Evolutionary conservation across 352 stramenopile genomes (phyloP), one percentile per base, ranked within the genome.

Genomic region (Pythium angustatum): DNA sequence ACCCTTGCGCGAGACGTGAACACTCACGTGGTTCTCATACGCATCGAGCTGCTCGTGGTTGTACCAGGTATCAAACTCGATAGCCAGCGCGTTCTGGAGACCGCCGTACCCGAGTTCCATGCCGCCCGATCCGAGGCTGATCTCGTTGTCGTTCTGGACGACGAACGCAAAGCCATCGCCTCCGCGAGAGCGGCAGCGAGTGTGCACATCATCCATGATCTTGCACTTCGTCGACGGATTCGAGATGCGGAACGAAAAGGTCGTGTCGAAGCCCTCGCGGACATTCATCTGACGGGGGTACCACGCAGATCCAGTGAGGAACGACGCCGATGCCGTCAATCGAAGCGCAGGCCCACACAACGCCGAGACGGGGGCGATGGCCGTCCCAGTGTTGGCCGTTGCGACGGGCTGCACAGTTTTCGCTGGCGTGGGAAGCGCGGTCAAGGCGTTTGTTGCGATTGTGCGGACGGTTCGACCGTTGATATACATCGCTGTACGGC

Each of bases 51-150:
- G 73, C 31, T 98, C 90, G 8, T 75, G 64, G 69, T 98, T 98
- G 75, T 88, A 96, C 78, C 85, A 97, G 12, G 90, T 98, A 68
- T 98, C 93, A 55, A 98, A 97, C 64, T 98, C 93, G 17, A 98
- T 64, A 4, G 75, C 92, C 2, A 98, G 56, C 12, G 83, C 73
- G 57, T 97, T 94, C n/a, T 56, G 51, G 30, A 98, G 77, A 5
- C 90, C 90, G 3, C 76, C 88, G 55, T 97, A 98, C 2, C 94
- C 94, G 12, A 98, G 69, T 6, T 81, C 79, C 69, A 81, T 81
- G 24, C 91, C 90, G 1, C 77, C 77, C 3, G 57, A 55, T 4
- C 93, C 93, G 6, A 98, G 55, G 11, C 77, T 80, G 27, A 86
- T 71, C 22, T 76, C 69, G 19, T 76, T 49, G 47, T 93, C 77